phyloP scores from a whole-genome alignment of 208 protist genomes.

The Wallacemonas rigidus region DNA sequence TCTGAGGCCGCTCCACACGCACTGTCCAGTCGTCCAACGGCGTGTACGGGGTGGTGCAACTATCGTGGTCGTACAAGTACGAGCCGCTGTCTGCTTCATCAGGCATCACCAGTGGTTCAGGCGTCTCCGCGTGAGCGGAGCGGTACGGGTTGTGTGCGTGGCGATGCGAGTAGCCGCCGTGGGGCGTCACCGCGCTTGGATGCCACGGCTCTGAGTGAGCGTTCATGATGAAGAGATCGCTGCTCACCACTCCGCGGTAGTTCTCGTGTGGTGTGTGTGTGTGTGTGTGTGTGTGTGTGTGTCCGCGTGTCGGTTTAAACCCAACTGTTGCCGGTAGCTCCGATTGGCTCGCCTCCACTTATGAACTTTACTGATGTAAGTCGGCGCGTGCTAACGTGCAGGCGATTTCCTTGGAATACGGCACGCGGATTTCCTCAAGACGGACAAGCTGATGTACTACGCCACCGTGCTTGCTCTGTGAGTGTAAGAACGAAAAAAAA shows the following conservation, averaged over 20 bases:
- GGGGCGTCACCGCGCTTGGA: conserved; percentile 5
- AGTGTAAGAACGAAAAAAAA: background rate
- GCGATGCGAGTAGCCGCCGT: background rate
- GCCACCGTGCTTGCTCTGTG: no score
- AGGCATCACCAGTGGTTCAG: background rate
- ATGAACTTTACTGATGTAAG: no score
- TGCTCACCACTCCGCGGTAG: background rate
- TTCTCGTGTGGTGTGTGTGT: background rate
- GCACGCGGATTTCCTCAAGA: no score
- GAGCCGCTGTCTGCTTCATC: background rate
- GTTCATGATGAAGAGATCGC: conserved; percentile 28
- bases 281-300: background rate
- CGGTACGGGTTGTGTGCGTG: background rate
- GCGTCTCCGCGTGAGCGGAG: background rate
- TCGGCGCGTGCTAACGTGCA: no score
- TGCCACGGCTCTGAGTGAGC: conserved; percentile 38
- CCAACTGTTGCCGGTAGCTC: no score
- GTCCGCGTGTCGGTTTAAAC: background rate
- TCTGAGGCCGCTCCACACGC: background rate
- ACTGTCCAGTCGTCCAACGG: conserved; percentile 4
- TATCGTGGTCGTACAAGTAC: background rate
- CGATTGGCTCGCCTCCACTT: no score
- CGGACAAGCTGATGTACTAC: no score
- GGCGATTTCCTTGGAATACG: no score
- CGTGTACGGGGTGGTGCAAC: background rate